phyloP scores from a whole-genome alignment of 345 rosid genomes.

The Salix arbutifolia region DNA sequence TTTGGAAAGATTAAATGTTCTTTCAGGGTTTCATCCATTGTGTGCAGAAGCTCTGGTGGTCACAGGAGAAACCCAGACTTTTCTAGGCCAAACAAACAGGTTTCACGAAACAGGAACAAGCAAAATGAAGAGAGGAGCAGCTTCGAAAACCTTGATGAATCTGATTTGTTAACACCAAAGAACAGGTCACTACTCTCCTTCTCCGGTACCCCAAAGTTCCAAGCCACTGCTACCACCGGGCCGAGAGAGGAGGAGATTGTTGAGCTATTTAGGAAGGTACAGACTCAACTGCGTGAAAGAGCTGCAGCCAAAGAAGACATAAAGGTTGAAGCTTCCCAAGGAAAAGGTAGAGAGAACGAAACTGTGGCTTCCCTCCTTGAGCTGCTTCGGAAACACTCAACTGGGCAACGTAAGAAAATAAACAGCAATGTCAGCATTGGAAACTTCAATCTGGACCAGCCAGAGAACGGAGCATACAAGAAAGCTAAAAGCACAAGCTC shows the following conservation, averaged over 20 bases:
- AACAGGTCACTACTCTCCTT: slow-evolving; percentile 59
- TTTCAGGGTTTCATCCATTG: slow-evolving; percentile 35
- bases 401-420: slow-evolving; percentile 55
- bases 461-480: slow-evolving; percentile 20
- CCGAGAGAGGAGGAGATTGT: slow-evolving; percentile 83
- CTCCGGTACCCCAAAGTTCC: slow-evolving; percentile 57
- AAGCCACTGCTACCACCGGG: slow-evolving; percentile 73
- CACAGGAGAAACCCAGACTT: slow-evolving; percentile 69
- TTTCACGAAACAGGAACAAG: slow-evolving; percentile 56
- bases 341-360: slow-evolving; percentile 60
- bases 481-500: slow-evolving; percentile 38
- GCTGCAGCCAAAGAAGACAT: slow-evolving; percentile 64
- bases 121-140: slow-evolving; percentile 54
- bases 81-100: slow-evolving; percentile 55
- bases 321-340: slow-evolving; percentile 46
- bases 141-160: slow-evolving; percentile 48
- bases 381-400: slow-evolving; percentile 75
- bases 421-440: slow-evolving; percentile 23
- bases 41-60: slow-evolving; percentile 55
- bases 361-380: slow-evolving; percentile 78
- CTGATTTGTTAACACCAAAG: slow-evolving; percentile 52
- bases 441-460: slow-evolving; percentile 29
- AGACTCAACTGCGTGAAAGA: slow-evolving; percentile 79
- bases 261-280: slow-evolving; percentile 83
- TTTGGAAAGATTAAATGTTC: slow-evolving; percentile 34